Base-by-base conservation (phyloP, 768 basidiomycete species). In the Suillus clintonianus region DNA sequence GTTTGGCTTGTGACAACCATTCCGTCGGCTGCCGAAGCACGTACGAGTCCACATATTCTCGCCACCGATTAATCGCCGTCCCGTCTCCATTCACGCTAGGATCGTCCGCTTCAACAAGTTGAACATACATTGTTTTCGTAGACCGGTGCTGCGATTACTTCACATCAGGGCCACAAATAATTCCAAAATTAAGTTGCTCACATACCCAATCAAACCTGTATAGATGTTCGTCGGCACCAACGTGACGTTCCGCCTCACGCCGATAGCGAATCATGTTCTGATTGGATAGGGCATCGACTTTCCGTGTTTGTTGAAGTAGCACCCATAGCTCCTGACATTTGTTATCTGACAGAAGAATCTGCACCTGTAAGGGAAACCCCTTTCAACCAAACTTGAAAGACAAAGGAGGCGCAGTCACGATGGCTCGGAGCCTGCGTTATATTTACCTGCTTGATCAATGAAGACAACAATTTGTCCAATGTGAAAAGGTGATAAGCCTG, bases 401-500 rank as follows among this genome's bases (percentile, higher is more conserved):
- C 48, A n/a, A 53, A 24, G 27, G 50, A 27, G 14, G 42, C 24
- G n/a, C 32, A 48, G 22, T 42, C 30, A 7, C 27, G 42, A 53
- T 14, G 19, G 17, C 24, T 14, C 14, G 24, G n/a, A 43, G 19
- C 32, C 59, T 22, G 32, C 19, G 10, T 41, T 58, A 56, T 47
- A 70, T 84, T 74, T 64, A 94, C 95, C 83, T 97, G 95, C 80
- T 98, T 98, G 75, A 98, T 85, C 59, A 98, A 85, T 24, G 89
- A 89, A 14, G 86, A 89, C 62, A 99, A 88, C 53, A 97, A 79
- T 77, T 96, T 95, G 82, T 99, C 97, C 70, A 99, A 74, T 2
- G 97, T 98, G 77, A 97, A 99, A 67, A 97, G 78, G 60, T 89
- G 85, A 78, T 94, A 98, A 5, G 94, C 95, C 89, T 96, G 80